Percentiles rank a stretch among this genome's conserved stretches.
These are phyloP conservation scores for Suillus ampliporus DNA, from an alignment of 768 basidiomycete species.

Conservation along the genomic window DNA sequence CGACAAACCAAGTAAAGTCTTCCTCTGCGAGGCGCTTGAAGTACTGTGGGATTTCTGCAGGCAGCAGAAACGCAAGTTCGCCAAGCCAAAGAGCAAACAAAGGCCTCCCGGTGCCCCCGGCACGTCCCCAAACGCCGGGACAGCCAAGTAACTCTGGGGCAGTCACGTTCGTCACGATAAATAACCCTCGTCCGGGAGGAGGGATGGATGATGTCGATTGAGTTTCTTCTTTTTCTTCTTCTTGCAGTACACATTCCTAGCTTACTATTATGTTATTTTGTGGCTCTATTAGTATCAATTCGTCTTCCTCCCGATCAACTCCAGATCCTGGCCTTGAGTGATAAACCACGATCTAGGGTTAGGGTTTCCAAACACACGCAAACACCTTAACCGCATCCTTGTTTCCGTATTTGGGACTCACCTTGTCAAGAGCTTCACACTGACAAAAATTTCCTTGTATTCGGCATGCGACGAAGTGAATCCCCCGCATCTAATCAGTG, in stretches of 20 bases:
- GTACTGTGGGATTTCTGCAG: slow-evolving; percentile 55
- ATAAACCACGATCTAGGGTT: slow-evolving; percentile 14
- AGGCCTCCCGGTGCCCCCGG: neutral
- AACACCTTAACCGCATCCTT: slow-evolving; percentile 24
- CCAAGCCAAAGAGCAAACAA: slow-evolving; percentile 24
- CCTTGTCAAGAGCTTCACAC: slow-evolving; percentile 22
- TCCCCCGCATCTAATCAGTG: neutral
- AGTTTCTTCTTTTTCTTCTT: neutral
- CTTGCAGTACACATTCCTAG: slow-evolving; percentile 16
- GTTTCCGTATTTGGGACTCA: slow-evolving; percentile 37
- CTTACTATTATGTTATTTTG: slow-evolving; percentile 21
- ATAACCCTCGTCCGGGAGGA: slow-evolving; percentile 12
- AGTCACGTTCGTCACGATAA: slow-evolving; percentile 16
- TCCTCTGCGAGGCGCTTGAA: slow-evolving; percentile 58
- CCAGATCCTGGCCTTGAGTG: too few species aligned
- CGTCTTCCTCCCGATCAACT: neutral
- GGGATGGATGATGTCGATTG: slow-evolving; percentile 43
- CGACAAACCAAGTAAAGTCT: slow-evolving; percentile 58
- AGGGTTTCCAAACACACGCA: slow-evolving; percentile 16
- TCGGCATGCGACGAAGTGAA: neutral
- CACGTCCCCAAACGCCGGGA: neutral
- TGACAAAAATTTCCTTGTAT: slow-evolving; percentile 18
- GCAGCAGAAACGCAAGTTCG: slow-evolving; percentile 45
- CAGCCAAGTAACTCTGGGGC: slow-evolving; percentile 11
- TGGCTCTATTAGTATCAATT: neutral